These are phyloP conservation scores for Apostasia shenzhenica DNA, from an alignment of 106 monocot species.

Conservation along the genomic window DNA sequence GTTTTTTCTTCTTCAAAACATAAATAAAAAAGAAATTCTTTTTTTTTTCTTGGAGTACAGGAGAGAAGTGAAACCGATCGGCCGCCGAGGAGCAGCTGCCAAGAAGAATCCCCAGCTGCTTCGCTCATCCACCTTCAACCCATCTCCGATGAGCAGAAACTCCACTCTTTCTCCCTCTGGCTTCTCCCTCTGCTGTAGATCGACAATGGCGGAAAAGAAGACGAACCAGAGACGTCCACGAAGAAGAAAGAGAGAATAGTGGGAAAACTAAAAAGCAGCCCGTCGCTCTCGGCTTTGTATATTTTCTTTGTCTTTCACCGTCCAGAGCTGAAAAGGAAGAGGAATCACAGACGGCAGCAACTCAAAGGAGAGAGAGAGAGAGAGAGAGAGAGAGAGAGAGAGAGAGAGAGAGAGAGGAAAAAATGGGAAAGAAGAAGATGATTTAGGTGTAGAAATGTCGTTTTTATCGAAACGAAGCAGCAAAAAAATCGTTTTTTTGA, in stretches of 20 bases:
- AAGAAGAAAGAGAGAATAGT: neutral
- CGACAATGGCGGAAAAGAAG: neutral
- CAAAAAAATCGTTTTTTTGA: no score
- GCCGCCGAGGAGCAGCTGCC: neutral
- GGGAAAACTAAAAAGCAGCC: neutral
- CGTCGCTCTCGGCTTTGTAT: no score
- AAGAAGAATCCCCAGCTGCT: slow-evolving; percentile 1
- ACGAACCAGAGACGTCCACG: slow-evolving; percentile 1
- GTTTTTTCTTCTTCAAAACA: neutral
- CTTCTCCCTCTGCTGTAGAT: neutral
- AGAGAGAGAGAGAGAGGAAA: no score
- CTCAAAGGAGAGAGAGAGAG: no score
- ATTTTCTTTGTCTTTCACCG: no score
- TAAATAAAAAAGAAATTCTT: neutral
- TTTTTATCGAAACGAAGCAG: no score
- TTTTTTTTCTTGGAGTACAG: neutral
- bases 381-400: no score
- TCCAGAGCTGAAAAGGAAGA: no score
- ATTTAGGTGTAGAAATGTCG: no score
- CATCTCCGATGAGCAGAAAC: neutral
- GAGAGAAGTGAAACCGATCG: neutral
- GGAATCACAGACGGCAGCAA: no score
- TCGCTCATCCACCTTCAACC: neutral
- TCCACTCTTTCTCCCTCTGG: neutral
- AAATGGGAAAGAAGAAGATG: no score